phyloP scores from a whole-genome alignment of 2,329 filamentous ascomycete species.

The Hymenoscyphus infarciens region DNA sequence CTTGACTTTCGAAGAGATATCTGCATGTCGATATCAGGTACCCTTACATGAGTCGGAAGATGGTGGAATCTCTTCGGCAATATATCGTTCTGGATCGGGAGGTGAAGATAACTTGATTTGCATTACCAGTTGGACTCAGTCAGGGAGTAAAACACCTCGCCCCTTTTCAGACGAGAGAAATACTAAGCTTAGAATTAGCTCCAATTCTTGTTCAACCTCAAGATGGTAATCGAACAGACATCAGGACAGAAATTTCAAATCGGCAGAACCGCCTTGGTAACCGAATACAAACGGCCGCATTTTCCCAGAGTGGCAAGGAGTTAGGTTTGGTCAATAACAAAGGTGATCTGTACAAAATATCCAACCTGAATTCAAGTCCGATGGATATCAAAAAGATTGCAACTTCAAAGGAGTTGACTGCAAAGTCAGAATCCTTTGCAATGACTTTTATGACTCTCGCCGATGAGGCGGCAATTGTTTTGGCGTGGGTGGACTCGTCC shows the following conservation, averaged over 20 bases:
- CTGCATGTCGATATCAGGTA: constrained; percentile 38
- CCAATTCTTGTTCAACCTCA: constrained; percentile 40
- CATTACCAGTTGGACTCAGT: constrained; percentile 43
- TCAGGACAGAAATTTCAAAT: constrained; percentile 33
- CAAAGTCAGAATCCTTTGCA: constrained; percentile 38
- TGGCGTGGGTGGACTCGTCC: constrained; percentile 40
- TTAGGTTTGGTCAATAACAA: constrained; percentile 42
- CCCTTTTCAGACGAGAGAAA: too few species aligned
- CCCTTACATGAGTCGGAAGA: constrained; percentile 42
- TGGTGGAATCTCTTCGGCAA: constrained; percentile 38
- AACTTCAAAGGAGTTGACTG: constrained; percentile 38
- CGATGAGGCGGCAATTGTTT: constrained; percentile 39
- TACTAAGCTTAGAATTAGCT: constrained; percentile 10
- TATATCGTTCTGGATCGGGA: constrained; percentile 36
- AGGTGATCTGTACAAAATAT: constrained; percentile 39
- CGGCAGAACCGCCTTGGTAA: constrained; percentile 38
- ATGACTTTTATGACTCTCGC: constrained; percentile 39
- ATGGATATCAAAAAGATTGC: constrained; percentile 39
- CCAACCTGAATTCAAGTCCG: constrained; percentile 39
- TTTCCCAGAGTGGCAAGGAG: constrained; percentile 39
- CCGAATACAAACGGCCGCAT: constrained; percentile 40
- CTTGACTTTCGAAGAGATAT: constrained; percentile 36
- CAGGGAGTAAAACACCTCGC: constrained; percentile 24
- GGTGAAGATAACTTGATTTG: constrained; percentile 39
- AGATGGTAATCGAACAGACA: constrained; percentile 37